Conservation (phyloP, 2,329 filamentous ascomycete species). For the Aspergillus carbonarius region DNA sequence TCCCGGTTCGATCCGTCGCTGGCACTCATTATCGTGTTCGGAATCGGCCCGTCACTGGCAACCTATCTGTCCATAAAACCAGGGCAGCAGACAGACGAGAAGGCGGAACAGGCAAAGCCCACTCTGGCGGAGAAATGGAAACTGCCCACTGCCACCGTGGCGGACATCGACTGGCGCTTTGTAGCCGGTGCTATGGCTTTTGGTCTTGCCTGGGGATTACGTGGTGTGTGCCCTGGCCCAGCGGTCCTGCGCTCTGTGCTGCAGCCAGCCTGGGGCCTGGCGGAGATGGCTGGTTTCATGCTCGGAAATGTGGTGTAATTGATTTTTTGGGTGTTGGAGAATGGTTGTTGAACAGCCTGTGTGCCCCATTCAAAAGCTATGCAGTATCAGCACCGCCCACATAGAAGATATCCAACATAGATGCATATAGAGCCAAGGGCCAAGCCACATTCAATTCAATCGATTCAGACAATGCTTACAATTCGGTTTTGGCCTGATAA, state of each 20-base stretch:
- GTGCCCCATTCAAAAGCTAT: constrained; percentile 18
- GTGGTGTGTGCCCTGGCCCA: constrained; percentile 54
- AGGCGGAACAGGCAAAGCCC: constrained; percentile 33
- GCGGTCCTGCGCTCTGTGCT: constrained; percentile 48
- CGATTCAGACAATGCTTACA: constrained; percentile 37
- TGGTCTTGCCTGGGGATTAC: constrained; percentile 53
- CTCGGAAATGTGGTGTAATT: constrained; percentile 38
- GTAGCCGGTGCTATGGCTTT: constrained; percentile 49
- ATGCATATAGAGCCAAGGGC: constrained; percentile 1
- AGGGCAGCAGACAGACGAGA: constrained; percentile 23
- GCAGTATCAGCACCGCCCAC: constrained; percentile 16
- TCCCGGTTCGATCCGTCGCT: constrained; percentile 53
- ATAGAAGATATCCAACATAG: not conserved
- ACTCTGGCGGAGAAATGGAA: constrained; percentile 44
- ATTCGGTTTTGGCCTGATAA: constrained; percentile 36
- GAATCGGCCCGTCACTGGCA: constrained; percentile 48
- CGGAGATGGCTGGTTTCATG: constrained; percentile 50
- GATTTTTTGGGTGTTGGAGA: too few relatives aligned
- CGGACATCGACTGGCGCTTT: constrained; percentile 51
- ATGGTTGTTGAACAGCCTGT: not conserved
- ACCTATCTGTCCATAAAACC: constrained; percentile 33
- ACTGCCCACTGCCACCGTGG: constrained; percentile 46
- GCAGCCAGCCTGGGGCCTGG: constrained; percentile 50
- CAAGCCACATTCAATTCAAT: not conserved
- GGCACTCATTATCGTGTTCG: constrained; percentile 50